phyloP scores from a whole-genome alignment of 768 basidiomycete species.

The Termitomyces sp. region DNA sequence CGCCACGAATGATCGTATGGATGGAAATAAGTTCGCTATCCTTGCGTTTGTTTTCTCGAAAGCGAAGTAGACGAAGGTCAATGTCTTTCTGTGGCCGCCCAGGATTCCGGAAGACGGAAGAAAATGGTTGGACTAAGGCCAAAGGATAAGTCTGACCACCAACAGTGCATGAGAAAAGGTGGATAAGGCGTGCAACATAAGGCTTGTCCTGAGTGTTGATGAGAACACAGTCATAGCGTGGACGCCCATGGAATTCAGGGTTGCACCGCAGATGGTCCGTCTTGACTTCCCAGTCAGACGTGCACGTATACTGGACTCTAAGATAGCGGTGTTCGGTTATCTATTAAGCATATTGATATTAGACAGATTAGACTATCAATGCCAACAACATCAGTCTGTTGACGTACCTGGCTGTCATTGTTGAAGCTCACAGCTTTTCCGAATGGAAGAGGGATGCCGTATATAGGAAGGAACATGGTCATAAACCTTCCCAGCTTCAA shows the following conservation, averaged over 20 bases:
- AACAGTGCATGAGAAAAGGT: constrained; percentile 7
- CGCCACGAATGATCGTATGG: constrained; percentile 3
- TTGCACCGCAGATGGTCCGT: constrained; percentile 27
- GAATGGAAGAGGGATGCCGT: no score
- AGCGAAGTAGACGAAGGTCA: constrained; percentile 5
- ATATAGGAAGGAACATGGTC: no score
- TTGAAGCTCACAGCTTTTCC: no score
- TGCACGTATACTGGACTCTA: constrained; percentile 23
- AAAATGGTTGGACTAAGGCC: constrained; percentile 10
- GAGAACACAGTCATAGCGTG: constrained; percentile 22
- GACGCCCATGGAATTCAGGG: constrained; percentile 22
- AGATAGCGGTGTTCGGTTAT: constrained; percentile 21
- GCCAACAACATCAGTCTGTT: no score
- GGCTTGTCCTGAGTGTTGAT: not conserved
- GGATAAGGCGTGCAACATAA: constrained; percentile 1
- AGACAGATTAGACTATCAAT: no score
- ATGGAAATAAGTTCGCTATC: constrained; percentile 4
- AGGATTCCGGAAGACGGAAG: not conserved
- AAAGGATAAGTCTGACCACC: constrained; percentile 1
- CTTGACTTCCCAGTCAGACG: constrained; percentile 22
- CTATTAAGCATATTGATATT: constrained; percentile 7
- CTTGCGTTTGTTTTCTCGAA: not conserved
- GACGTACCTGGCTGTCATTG: no score
- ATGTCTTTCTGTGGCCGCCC: constrained; percentile 1
- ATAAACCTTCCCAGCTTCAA: no score